These are phyloP conservation scores for Onygenales sp. DNA, from an alignment of 2,329 filamentous ascomycete species.

Conservation along the genomic window DNA sequence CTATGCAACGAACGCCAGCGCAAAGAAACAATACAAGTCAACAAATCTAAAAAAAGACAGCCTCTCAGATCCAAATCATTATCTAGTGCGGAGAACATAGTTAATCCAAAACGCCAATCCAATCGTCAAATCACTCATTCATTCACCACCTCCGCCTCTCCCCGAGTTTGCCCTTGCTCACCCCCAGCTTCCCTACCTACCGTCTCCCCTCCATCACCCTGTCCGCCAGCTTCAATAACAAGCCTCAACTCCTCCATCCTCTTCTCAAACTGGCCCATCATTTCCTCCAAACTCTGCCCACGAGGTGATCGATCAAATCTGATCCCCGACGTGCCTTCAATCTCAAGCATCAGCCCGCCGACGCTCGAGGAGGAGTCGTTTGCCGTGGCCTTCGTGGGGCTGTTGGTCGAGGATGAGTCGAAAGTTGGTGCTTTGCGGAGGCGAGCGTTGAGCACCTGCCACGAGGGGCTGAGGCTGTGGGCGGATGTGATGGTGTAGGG, in stretches of 20 bases:
- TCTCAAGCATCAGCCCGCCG: constrained; percentile 35
- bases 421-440: constrained; percentile 55
- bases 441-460: constrained; percentile 52
- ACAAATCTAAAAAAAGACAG: neutral
- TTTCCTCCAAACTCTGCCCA: constrained; percentile 27
- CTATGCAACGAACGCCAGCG: neutral
- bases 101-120: neutral
- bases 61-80: no score
- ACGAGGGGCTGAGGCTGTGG: constrained; percentile 63
- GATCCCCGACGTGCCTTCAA: constrained; percentile 31
- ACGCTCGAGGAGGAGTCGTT: constrained; percentile 30
- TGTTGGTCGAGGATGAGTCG: constrained; percentile 31
- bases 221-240: constrained; percentile 28
- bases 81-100: no score
- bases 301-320: constrained; percentile 6
- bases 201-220: neutral
- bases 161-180: neutral
- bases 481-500: constrained; percentile 53
- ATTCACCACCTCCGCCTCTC: neutral
- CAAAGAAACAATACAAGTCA: neutral
- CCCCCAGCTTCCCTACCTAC: neutral
- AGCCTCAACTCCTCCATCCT: constrained; percentile 33
- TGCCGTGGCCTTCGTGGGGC: constrained; percentile 35
- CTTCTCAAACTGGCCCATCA: constrained; percentile 39
- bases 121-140: neutral